Evolutionary conservation across 768 basidiomycete species (phyloP).

Genomic region (Naganishia kalamii): DNA sequence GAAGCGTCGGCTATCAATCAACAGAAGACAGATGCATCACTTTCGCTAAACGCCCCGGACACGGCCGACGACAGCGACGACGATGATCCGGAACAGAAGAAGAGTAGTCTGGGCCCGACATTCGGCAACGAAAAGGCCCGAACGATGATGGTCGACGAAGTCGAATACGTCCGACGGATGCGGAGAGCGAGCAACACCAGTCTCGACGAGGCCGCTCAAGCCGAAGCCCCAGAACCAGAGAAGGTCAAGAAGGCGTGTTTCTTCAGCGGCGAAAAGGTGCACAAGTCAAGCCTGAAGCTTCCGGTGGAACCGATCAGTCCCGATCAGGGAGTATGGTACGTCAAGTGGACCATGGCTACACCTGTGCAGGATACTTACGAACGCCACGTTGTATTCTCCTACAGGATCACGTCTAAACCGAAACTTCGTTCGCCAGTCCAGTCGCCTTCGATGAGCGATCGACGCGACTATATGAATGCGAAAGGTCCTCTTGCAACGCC

Average conservation of each 20-base stretch:
- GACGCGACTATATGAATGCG: background rate
- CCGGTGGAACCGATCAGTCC: too few relatives aligned
- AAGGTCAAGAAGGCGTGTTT: background rate
- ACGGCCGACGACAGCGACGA: background rate
- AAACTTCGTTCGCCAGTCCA: background rate
- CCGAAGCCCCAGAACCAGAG: background rate
- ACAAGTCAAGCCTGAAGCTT: too few relatives aligned
- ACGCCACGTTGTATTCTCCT: background rate
- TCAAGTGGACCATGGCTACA: background rate
- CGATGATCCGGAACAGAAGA: background rate
- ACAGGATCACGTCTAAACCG: conserved; percentile 4
- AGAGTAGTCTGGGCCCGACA: background rate
- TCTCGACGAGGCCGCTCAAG: background rate
- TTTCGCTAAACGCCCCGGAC: too few relatives aligned
- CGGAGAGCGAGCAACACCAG: background rate
- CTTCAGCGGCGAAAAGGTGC: too few relatives aligned
- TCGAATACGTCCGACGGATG: conserved; percentile 5
- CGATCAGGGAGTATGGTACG: conserved; percentile 8
- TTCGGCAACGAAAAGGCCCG: background rate
- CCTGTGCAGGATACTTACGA: background rate
- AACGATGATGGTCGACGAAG: conserved; percentile 14
- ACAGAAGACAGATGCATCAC: too few relatives aligned
- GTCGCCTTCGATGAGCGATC: too few relatives aligned
- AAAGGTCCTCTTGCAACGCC: too few relatives aligned
- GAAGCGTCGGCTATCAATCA: background rate